phyloP scores from a whole-genome alignment of 495 filamentous ascomycete species.

The Trichoderma gamsii region DNA sequence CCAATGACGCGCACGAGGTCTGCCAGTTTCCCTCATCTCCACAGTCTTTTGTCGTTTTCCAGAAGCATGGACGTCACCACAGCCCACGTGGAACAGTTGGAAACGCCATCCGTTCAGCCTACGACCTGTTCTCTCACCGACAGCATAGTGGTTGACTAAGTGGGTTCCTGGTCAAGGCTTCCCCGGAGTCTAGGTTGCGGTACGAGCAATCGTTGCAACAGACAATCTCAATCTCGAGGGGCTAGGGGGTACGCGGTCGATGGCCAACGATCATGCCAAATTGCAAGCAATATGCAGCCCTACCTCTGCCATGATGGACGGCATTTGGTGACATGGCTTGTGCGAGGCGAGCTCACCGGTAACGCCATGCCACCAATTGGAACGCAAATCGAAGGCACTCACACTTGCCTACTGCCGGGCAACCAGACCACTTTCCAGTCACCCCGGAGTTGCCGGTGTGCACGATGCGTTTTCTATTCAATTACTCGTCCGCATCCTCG shows the following conservation, averaged over 20 bases:
- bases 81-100: constrained; percentile 4
- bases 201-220: neutral
- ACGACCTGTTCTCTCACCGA: constrained; percentile 11
- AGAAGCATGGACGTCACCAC: neutral
- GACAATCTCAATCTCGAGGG: neutral
- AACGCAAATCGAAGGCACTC: neutral
- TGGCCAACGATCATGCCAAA: neutral
- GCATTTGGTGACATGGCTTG: neutral
- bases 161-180: neutral
- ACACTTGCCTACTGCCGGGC: neutral
- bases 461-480: neutral
- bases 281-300: constrained; percentile 7
- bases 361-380: neutral
- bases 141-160: neutral
- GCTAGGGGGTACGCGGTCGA: neutral
- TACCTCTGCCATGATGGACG: neutral
- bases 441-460: neutral
- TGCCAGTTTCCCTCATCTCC: neutral
- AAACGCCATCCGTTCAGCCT: neutral
- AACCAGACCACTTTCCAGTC: neutral
- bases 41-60: neutral
- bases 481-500: neutral
- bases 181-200: neutral
- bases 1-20: neutral
- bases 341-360: neutral